A percentile compares a stretch with the other conserved stretches of the same genome.
Evolutionary conservation across 73 alveolate genomes (phyloP).

Genomic region (Diophrys appendiculata): DNA sequence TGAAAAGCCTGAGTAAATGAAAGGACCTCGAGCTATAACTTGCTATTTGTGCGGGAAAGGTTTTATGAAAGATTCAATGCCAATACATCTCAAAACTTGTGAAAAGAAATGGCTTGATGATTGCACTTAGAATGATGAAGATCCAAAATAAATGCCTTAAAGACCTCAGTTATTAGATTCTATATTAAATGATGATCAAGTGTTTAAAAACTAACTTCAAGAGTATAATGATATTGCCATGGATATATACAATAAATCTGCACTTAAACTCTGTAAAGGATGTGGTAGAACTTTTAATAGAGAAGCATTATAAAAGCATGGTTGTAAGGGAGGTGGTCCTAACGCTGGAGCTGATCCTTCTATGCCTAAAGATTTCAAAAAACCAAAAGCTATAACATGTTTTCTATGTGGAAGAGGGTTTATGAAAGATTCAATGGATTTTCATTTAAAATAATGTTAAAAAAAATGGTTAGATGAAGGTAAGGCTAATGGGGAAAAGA

Average conservation of each 20-base stretch:
- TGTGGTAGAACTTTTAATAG: constrained; percentile 92
- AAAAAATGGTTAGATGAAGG: too few species aligned
- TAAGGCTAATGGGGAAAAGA: too few species aligned
- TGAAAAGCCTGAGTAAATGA: too few species aligned
- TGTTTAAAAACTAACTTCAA: background rate
- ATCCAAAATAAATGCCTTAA: too few species aligned
- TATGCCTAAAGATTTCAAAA: background rate
- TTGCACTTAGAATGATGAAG: constrained; percentile 29
- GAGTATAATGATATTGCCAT: constrained; percentile 70
- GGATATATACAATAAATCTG: constrained; percentile 70
- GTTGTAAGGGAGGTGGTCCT: constrained; percentile 7
- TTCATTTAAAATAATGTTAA: constrained; percentile 67
- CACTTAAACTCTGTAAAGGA: too few species aligned
- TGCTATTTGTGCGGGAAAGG: too few species aligned
- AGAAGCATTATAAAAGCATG: constrained; percentile 78
- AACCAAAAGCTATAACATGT: constrained; percentile 54
- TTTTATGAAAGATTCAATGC: too few species aligned
- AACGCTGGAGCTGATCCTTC: constrained; percentile 15
- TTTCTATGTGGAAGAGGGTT: constrained; percentile 87
- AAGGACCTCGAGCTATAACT: too few species aligned
- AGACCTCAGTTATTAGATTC: too few species aligned
- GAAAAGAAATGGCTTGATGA: constrained; percentile 70
- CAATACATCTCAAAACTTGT: constrained; percentile 74
- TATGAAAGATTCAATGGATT: constrained; percentile 75
- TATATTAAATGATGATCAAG: too few species aligned